phyloP scores from a whole-genome alignment of 352 stramenopile genomes.

The Globisporangium splendens region DNA sequence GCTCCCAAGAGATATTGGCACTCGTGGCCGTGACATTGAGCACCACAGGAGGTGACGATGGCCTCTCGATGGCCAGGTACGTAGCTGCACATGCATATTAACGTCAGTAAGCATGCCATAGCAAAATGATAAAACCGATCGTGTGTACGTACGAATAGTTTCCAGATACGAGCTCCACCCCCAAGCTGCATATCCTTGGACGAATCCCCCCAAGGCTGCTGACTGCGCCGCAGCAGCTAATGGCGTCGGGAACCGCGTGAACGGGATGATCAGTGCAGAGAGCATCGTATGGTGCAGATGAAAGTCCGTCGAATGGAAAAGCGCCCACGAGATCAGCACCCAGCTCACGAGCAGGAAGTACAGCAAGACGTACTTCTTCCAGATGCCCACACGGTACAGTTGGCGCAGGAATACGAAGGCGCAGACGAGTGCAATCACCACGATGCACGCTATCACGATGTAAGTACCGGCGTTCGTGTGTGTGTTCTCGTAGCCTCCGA shows the following conservation, averaged over 20 bases:
- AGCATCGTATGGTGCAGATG: constrained; percentile 80
- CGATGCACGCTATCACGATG: constrained; percentile 41
- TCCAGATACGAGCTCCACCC: constrained; percentile 71
- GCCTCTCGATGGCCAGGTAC: constrained; percentile 53
- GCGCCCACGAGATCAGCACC: constrained; percentile 43
- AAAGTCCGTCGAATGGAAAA: constrained; percentile 60
- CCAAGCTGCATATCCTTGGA: constrained; percentile 76
- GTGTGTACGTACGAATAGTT: constrained; percentile 39
- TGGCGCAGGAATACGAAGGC: constrained; percentile 35
- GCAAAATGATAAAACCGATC: background rate
- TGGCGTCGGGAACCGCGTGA: constrained; percentile 63
- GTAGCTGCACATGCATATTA: constrained; percentile 30
- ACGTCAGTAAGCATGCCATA: background rate
- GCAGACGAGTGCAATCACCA: constrained; percentile 26
- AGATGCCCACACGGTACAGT: constrained; percentile 37
- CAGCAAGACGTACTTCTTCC: constrained; percentile 28
- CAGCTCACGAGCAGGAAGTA: constrained; percentile 30
- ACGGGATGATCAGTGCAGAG: constrained; percentile 51
- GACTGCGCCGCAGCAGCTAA: constrained; percentile 56
- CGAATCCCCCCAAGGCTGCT: constrained; percentile 46
- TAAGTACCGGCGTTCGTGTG: constrained; percentile 57
- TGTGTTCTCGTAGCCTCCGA: constrained; percentile 56
- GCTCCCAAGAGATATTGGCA: constrained; percentile 48
- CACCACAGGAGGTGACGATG: constrained; percentile 20
- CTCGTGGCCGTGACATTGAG: constrained; percentile 37